phyloP scores from a whole-genome alignment of 208 protist species.

The Leishmania gerbilli region DNA sequence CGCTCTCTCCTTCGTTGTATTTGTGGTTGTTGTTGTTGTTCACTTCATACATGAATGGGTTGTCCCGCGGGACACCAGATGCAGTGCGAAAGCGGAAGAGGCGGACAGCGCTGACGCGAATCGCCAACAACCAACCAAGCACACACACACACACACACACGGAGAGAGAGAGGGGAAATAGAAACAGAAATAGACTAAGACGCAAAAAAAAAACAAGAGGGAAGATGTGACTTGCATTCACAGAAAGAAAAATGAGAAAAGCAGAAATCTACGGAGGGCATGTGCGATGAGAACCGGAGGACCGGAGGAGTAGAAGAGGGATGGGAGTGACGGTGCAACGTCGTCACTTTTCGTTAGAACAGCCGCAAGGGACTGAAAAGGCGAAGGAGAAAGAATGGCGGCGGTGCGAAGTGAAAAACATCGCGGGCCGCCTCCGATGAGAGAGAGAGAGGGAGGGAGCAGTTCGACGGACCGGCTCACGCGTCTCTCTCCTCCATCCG shows the following conservation, averaged over 20 bases:
- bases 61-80: too few relatives aligned
- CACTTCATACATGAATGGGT: too few relatives aligned
- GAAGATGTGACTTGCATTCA: neutral
- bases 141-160: too few relatives aligned
- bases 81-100: neutral
- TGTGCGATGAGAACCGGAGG: neutral
- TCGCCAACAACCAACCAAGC: too few relatives aligned
- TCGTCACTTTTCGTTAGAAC: neutral
- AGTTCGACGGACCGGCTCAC: neutral
- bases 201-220: neutral
- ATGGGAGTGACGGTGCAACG: too few relatives aligned
- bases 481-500: neutral
- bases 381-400: neutral
- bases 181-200: too few relatives aligned
- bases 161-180: too few relatives aligned
- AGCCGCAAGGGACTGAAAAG: neutral
- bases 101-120: neutral
- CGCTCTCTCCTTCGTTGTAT: too few relatives aligned
- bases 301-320: neutral
- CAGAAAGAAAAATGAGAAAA: neutral
- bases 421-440: too few relatives aligned
- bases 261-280: neutral
- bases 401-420: neutral
- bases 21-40: too few relatives aligned
- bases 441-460: neutral